Evolutionary conservation across 2,329 filamentous ascomycete genomes (phyloP), one percentile per base, ranked within the genome.

Genomic region (Mariannaea elegans): DNA sequence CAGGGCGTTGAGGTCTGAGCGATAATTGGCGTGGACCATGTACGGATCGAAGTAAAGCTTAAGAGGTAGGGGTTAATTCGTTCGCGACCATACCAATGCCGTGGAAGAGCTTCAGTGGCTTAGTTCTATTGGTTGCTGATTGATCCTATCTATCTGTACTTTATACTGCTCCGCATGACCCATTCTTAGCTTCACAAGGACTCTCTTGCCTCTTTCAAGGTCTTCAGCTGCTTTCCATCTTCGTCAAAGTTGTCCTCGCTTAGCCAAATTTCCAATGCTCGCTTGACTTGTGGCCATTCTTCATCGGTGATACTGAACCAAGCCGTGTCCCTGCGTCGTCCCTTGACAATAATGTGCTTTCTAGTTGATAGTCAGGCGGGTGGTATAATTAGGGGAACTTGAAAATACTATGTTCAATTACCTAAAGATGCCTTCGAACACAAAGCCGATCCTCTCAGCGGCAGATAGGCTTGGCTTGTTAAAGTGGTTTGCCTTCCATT

Each of bases 401-500:
- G 13, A 24, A 50, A 21, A 48, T 14, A 2, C 32, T 5, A 5
- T 31, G 57, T 7, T 2, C n/a, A n/a, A 56, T 42, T 60, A 77
- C 76, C 86, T 78, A 62, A 89, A 89, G 0, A 81, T 66, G 0
- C 88, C 88, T 70, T 90, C 87, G 65, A 75, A 85, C 0, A 71
- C 71, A 64, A 89, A 90, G 0, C 88, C 88, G 8, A 88, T 70
- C 2, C 88, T 75, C 64, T 74, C 56, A 0, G 87, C 88, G 0
- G 87, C 87, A 4, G 79, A 74, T 13, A 79, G 74, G 42, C 84
- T 87, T 0, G 81, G 76, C 32, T 65, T 75, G 67, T 90, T 90
- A 10, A 86, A 73, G 14, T 78, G 65, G 68, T 90, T 81, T 52
- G 84, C 86, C 66, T 90, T 90, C 87, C 88, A 90, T 71, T 89